Evolutionary conservation across 2,329 filamentous ascomycete genomes (phyloP), one percentile per base, ranked within the genome.

Genomic region (Plenodomus tracheiphilus): DNA sequence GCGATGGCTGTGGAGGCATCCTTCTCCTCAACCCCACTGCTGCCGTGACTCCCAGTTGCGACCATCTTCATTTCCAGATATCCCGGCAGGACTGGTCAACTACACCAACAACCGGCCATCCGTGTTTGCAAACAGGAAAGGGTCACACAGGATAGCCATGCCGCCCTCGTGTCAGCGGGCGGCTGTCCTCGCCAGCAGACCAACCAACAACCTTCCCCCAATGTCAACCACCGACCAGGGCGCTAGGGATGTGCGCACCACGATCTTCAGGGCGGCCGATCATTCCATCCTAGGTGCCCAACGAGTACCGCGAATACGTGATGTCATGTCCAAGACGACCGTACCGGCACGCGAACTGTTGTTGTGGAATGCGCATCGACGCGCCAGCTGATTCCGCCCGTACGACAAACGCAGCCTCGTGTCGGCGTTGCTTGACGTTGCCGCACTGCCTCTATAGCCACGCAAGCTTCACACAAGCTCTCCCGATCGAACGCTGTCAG

Each of bases 211-310:
- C 15, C 35, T 6, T 4, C 28, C n/a, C 7, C 4, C 28, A 15
- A 6, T 11, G 11, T 15, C 6, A 32, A 15, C 8, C 4, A 32
- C 6, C 13, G 28, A 32, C 15, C 28, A 32, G 7, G 28, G 28
- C 28, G 8, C 9, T 15, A 32, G 28, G 22, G 5, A 15, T 15
- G 13, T 15, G 13, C 19, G 16, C 41, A 25, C 13, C 32, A 49
- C 17, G 60, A 66, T 64, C 56, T 47, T 58, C 60, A 59, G 55
- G 54, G 56, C 49, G 47, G 56, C 38, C 46, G 62, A 64, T 64
- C 58, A 59, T 64, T 58, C 44, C 64, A 63, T 64, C 58, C 62
- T 47, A 36, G n/a, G n/a, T n/a, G n/a, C 39, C 46, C 42, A 21
- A 32, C 22, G 22, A 25, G 5, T 25, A 37, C 36, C 37, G 37